phyloP scores from a whole-genome alignment of 352 stramenopile species.

The Blastocystis sp. region DNA sequence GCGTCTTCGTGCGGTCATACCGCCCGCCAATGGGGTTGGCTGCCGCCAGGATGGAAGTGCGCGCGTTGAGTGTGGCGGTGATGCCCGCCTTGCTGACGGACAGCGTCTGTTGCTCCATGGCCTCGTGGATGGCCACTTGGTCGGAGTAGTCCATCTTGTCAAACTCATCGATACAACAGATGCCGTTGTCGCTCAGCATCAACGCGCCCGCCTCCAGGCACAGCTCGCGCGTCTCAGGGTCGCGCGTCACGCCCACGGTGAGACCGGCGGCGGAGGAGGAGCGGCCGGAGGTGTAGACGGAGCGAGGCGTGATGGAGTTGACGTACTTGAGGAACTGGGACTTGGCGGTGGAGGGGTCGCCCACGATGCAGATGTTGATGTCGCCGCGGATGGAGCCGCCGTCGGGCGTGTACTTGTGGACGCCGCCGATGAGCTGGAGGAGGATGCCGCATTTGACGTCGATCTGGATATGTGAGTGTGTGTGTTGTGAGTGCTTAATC shows the following conservation, averaged over 20 bases:
- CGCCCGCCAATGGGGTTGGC: constrained; percentile 95
- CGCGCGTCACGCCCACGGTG: constrained; percentile 86
- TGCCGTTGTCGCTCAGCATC: constrained; percentile 91
- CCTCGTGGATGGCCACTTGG: constrained; percentile 92
- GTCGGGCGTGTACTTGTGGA: constrained; percentile 93
- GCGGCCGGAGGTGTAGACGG: constrained; percentile 97
- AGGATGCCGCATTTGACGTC: constrained; percentile 87
- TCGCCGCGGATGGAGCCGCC: constrained; percentile 87
- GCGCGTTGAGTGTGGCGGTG: constrained; percentile 93
- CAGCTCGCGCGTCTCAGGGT: constrained; percentile 93
- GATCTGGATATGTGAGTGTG: background rate
- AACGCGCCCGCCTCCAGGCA: constrained; percentile 90
- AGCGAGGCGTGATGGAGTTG: constrained; percentile 85
- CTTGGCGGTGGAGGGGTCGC: constrained; percentile 93
- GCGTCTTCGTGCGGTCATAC: constrained; percentile 94
- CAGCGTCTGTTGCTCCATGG: constrained; percentile 84
- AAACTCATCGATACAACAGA: constrained; percentile 99
- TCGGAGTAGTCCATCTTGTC: constrained; percentile 98
- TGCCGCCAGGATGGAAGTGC: constrained; percentile 93
- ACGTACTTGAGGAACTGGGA: constrained; percentile 88
- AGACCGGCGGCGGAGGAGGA: constrained; percentile 92
- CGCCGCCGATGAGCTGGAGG: constrained; percentile 93
- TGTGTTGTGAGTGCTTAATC: constrained; percentile 81
- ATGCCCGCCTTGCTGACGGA: constrained; percentile 88
- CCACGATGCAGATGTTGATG: constrained; percentile 96